Evolutionary conservation across 371 early-diverging fungal species (phyloP), one percentile per base, ranked within the genome.

Genomic region (Zychaea mexicana): DNA sequence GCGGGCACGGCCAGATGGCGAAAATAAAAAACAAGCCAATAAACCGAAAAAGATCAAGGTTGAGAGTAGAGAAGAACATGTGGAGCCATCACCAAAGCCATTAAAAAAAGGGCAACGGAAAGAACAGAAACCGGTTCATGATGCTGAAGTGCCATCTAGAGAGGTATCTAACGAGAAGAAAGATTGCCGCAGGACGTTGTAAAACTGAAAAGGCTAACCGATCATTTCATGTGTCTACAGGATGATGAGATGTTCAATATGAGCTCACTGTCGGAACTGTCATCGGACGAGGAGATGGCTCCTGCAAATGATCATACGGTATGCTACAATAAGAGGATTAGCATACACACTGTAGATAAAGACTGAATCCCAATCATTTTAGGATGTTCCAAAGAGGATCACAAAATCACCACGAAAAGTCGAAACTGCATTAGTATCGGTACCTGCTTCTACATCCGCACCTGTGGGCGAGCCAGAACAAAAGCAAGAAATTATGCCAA

Each of bases 251-350:
- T 72, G 19, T 26, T 71, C 26, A 72, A 69, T 26, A 32, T 74
- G 19, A 71, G 78, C n/a, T 78, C 78, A 9, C 31, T 74, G 30
- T 78, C 78, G 4, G 78, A 78, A 39, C 24, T 78, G 2, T 79
- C 79, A 17, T 75, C 73, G 30, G 65, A 67, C 24, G 65, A 69
- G 22, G 76, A 73, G 13, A 21, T 63, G 0, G 68, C 66, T 7
- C 24, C 59, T 19, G 62, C 61, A 24, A 47, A 68, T 36, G 67
- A 72, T 22, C n/a, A 19, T 27, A 24, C 24, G 31, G 42, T 58
- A 46, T 24, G 27, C 7, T 4, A 17, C n/a, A n/a, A n/a, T n/a
- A n/a, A n/a, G n/a, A n/a, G n/a, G n/a, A n/a, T n/a, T n/a, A n/a
- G n/a, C n/a, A n/a, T n/a, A n/a, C n/a, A n/a, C n/a, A n/a, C n/a